Conservation (phyloP, 2,329 filamentous ascomycete species). For the Aspergillus ibericus region DNA sequence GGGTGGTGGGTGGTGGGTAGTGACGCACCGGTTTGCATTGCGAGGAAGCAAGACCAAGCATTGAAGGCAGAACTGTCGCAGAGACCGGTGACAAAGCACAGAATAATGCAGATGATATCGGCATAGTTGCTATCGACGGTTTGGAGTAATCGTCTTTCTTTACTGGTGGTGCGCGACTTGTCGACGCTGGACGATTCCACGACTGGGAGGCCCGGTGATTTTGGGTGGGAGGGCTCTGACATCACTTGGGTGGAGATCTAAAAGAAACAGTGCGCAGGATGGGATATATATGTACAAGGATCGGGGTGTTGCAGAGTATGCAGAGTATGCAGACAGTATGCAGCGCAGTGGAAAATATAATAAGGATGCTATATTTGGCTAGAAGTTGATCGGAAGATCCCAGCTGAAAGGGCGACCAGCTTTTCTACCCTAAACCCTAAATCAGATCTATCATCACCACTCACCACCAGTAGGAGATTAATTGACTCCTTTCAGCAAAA, state of each 20-base stretch:
- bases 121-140: slow-evolving; percentile 33
- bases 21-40: slow-evolving; percentile 49
- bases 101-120: slow-evolving; percentile 41
- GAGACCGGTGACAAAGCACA: slow-evolving; percentile 44
- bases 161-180: slow-evolving; percentile 1
- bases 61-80: slow-evolving; percentile 49
- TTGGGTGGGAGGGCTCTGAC: background rate
- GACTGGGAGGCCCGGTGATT: slow-evolving; percentile 1
- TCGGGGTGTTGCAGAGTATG: too few relatives aligned
- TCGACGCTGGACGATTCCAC: background rate
- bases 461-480: background rate
- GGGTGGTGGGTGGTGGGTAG: background rate
- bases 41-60: slow-evolving; percentile 49
- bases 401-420: background rate
- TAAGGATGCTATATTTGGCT: too few relatives aligned
- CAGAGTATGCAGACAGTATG: background rate
- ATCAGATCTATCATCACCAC: background rate
- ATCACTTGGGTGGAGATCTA: background rate
- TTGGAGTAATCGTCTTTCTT: background rate
- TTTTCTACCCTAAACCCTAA: background rate
- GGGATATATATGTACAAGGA: background rate
- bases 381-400: background rate
- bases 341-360: background rate
- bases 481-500: background rate
- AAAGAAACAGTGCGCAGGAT: background rate